Percentiles rank a stretch among this genome's conserved stretches.
Conservation (phyloP, 2,329 filamentous ascomycete genomes). For the Pseudogymnoascus sp. region DNA sequence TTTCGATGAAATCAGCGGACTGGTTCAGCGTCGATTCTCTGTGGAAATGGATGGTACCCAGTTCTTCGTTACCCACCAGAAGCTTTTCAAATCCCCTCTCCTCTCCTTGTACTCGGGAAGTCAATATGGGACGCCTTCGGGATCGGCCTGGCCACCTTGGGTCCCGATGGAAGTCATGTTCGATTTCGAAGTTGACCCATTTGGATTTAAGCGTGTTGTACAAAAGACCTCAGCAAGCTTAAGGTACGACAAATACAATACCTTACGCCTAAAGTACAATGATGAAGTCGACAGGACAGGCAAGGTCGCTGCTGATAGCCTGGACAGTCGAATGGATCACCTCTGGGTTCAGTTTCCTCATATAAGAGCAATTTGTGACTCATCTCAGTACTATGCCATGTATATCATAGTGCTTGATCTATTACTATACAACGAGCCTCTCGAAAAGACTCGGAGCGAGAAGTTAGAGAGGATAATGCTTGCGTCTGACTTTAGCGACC, state of each 20-base stretch:
- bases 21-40: constrained; percentile 89
- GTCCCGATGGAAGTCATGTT: constrained; percentile 98
- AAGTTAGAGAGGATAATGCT: constrained; percentile 97
- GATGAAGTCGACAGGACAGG: constrained; percentile 74
- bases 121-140: constrained; percentile 75
- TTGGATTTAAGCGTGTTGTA: constrained; percentile 95
- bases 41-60: constrained; percentile 96
- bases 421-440: constrained; percentile 87
- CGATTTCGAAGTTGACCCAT: constrained; percentile 85
- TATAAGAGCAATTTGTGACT: constrained; percentile 91
- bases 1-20: constrained; percentile 83
- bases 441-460: constrained; percentile 95
- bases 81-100: constrained; percentile 75
- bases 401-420: constrained; percentile 97
- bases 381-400: constrained; percentile 92
- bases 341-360: constrained; percentile 96
- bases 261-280: constrained; percentile 90
- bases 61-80: constrained; percentile 93
- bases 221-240: constrained; percentile 93
- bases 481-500: constrained; percentile 94
- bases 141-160: constrained; percentile 94
- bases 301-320: constrained; percentile 43
- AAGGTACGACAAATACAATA: constrained; percentile 97
- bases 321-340: constrained; percentile 83
- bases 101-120: constrained; percentile 92